Base-by-base conservation (phyloP, 306 rosid genomes). In the Begonia fuchsioides region DNA sequence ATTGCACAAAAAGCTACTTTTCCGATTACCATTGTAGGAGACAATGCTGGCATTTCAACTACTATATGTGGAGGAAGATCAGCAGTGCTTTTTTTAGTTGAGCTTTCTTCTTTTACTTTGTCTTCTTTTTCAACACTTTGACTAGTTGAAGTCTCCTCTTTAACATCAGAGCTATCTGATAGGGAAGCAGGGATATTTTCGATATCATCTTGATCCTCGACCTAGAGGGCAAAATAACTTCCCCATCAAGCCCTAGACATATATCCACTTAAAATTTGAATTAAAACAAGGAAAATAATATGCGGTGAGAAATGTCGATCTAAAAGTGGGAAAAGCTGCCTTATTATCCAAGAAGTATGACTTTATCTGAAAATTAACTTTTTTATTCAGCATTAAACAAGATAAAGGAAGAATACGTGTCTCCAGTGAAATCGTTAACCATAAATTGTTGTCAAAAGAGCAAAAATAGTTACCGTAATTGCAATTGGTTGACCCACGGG, bases 401-500 rank as follows among this genome's bases (percentile, higher is more conserved):
- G 7, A 26, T 26, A 3, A 26, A 26, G 35, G 35, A 26, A 26
- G 35, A 26, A 26, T 26, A 5, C 35, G 6, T 20, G 35, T 26
- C 35, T 26, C 7, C 8, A 26, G 35, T 26, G 35, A 26, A 26
- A 26, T 26, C 7, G 3, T 26, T 26, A 26, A 26, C 35, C 35
- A 4, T 26, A 8, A 26, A 5, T 5, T 26, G 35, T 6, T 0
- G 35, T 26, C 8, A 5, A 26, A 26, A 8, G 35, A 26, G 7
- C 35, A 26, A 26, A 51, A 53, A 17, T 48, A 56, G 62, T 38
- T 76, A 84, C 97, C 71, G 79, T 82, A 54, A 87, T 64, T 64
- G 94, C 94, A 66, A 87, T 87, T 39, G 96, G 87, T 59, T 74
- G 94, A 50, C 94, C 94, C 60, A 87, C 96, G 47, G 78, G 92